Percentiles rank a stretch among this genome's conserved stretches.
These are phyloP conservation scores for Tolypocladium endophyticum DNA, from an alignment of 2,329 filamentous ascomycete genomes.

Conservation along the genomic window DNA sequence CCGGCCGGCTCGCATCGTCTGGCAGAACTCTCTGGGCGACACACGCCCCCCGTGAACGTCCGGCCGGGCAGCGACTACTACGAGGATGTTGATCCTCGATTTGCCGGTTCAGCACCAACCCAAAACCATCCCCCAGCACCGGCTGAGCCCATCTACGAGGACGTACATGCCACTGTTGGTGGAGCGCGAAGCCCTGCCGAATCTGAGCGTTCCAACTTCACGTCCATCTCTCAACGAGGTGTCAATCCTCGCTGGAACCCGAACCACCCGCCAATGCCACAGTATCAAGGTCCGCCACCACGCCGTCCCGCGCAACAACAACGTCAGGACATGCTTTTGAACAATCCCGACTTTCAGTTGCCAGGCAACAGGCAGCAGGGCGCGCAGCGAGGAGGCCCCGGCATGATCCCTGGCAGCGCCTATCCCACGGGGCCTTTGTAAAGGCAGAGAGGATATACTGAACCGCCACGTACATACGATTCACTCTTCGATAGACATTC, in stretches of 20 bases:
- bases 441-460: not conserved
- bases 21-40: constrained; percentile 25
- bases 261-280: constrained; percentile 32
- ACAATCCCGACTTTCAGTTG: constrained; percentile 81
- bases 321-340: constrained; percentile 63
- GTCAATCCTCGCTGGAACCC: constrained; percentile 82
- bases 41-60: constrained; percentile 21
- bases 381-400: constrained; percentile 18
- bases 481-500: not conserved
- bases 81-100: constrained; percentile 87
- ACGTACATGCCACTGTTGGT: constrained; percentile 39
- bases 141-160: constrained; percentile 45
- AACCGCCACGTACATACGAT: constrained; percentile 7
- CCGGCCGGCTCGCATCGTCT: constrained; percentile 27
- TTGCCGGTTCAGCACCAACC: constrained; percentile 39
- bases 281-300: constrained; percentile 30
- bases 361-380: constrained; percentile 30
- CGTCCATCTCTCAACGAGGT: constrained; percentile 78
- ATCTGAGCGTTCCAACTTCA: constrained; percentile 78
- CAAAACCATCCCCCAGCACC: constrained; percentile 15
- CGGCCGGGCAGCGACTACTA: constrained; percentile 53
- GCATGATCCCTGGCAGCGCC: constrained; percentile 42
- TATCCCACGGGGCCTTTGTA: constrained; percentile 27
- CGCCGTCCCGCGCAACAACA: constrained; percentile 42
- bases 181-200: constrained; percentile 60